Evolutionary conservation across 108 stramenopile genomes (phyloP).

Genomic region (Nitzschia inconspicua): DNA sequence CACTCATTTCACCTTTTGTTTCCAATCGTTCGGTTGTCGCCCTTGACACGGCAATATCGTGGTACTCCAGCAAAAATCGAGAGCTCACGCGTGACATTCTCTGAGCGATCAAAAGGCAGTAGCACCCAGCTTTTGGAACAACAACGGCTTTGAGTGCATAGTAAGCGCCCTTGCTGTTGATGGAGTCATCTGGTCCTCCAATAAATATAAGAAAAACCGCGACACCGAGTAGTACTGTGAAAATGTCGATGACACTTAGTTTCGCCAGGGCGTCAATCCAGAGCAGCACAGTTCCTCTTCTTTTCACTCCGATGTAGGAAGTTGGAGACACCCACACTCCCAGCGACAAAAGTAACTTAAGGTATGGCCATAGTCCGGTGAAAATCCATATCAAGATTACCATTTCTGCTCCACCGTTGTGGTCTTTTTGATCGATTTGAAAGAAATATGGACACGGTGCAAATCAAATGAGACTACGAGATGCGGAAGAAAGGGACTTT

Average conservation of each 20-base stretch:
- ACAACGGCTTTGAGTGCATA: conserved; percentile 37
- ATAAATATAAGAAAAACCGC: conserved; percentile 37
- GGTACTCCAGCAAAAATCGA: conserved; percentile 40
- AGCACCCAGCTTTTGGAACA: conserved; percentile 36
- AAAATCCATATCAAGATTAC: conserved; percentile 61
- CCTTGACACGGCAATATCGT: conserved; percentile 19
- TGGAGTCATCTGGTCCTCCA: conserved; percentile 32
- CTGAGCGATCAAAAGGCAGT: conserved; percentile 40
- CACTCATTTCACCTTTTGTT: background rate
- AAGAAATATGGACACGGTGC: conserved; percentile 28
- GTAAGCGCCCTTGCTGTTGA: conserved; percentile 3
- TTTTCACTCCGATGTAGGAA: conserved; percentile 29
- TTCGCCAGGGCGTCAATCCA: conserved; percentile 79
- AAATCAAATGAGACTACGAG: background rate
- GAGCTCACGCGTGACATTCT: conserved; percentile 38
- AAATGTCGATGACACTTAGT: conserved; percentile 44
- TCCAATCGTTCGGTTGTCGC: conserved; percentile 10
- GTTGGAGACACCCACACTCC: conserved; percentile 62
- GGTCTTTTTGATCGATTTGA: conserved; percentile 44
- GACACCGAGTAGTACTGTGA: conserved; percentile 29
- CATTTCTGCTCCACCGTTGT: conserved; percentile 64
- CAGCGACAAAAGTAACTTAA: conserved; percentile 53
- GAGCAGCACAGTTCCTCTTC: conserved; percentile 47
- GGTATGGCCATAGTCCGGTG: conserved; percentile 75
- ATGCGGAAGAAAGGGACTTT: background rate